These are phyloP conservation scores for Oryza meyeriana DNA, from an alignment of 176 grass and related monocot genomes.

Conservation along the genomic window DNA sequence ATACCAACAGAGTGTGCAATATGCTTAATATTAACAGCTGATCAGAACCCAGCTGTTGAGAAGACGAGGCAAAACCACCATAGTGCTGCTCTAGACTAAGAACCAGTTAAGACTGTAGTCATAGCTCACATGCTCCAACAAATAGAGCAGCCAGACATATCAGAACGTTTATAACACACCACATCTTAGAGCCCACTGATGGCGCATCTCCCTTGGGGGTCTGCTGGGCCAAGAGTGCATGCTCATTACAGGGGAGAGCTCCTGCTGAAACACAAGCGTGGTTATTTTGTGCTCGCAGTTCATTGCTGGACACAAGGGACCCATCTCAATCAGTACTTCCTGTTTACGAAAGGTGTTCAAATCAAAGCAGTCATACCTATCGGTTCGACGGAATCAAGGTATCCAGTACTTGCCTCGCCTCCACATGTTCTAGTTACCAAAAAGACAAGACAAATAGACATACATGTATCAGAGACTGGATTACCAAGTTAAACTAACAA, in stretches of 20 bases:
- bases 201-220: conserved; percentile 36
- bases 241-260: conserved; percentile 41
- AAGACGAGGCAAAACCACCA: not conserved
- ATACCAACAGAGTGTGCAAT: not conserved
- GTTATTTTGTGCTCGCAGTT: conserved; percentile 2
- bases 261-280: conserved; percentile 46
- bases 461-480: conserved; percentile 53
- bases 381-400: conserved; percentile 32
- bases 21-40: not conserved
- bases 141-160: conserved; percentile 40
- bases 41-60: not conserved
- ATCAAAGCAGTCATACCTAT: conserved; percentile 53
- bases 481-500: conserved; percentile 30
- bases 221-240: conserved; percentile 29
- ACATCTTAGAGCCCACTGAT: conserved; percentile 36
- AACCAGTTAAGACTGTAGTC: conserved; percentile 3
- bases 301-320: not conserved
- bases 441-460: conserved; percentile 51
- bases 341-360: conserved; percentile 36
- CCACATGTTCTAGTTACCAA: conserved; percentile 54
- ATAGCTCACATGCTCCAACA: conserved; percentile 41
- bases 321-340: conserved; percentile 19
- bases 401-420: conserved; percentile 43
- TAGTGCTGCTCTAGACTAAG: not conserved
- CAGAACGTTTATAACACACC: conserved; percentile 45